Base-by-base conservation (phyloP, 1,139 yeast genomes). In the Pichia inconspicua region DNA sequence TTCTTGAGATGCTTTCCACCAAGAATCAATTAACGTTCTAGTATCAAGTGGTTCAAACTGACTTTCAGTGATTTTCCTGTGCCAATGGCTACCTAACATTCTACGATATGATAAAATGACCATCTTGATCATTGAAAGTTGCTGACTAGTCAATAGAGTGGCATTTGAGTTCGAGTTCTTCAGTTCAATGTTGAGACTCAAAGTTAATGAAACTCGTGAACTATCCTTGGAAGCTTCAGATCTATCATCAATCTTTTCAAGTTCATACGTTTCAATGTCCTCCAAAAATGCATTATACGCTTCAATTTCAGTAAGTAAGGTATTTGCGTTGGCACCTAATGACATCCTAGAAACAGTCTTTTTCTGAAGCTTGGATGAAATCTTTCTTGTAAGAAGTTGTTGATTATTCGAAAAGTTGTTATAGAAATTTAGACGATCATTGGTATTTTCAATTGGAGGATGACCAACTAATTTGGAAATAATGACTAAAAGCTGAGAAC, bases 401-500 rank as follows among this genome's bases (percentile, higher is more conserved):
- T 65, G 54, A 17, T 57, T 61, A 42, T 55, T 58, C 34, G 62
- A 66, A 41, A 63, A 60, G 48, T 58, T 62, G 51, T 62, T 49
- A 53, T 59, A 53, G 52, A 58, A 59, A 53, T 63, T 62, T 40
- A 50, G 55, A 31, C 44, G 55, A 48, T 57, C 63, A 47, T 61
- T 59, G 15, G 61, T 63, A n/a, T 59, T 56, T 47, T 59, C 64
- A 30, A 58, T 53, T 11, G 66, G 63, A 14, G 65, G 66, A 44
- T 54, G 56, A 19, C 66, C 64, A 43, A 68, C 57, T 25, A 84
- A 65, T 58, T 68, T 76, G 0, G 89, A 80, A 2, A 85, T 82
- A 8, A 77, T 66, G 52, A 81, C 87, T 40, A 84, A 69, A 50
- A 84, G 66, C 51, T 68, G 73, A 64, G 79, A 77, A 3, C 85